Base-by-base conservation (phyloP, 805 yeast genomes). In the Komagataella pastoris region DNA sequence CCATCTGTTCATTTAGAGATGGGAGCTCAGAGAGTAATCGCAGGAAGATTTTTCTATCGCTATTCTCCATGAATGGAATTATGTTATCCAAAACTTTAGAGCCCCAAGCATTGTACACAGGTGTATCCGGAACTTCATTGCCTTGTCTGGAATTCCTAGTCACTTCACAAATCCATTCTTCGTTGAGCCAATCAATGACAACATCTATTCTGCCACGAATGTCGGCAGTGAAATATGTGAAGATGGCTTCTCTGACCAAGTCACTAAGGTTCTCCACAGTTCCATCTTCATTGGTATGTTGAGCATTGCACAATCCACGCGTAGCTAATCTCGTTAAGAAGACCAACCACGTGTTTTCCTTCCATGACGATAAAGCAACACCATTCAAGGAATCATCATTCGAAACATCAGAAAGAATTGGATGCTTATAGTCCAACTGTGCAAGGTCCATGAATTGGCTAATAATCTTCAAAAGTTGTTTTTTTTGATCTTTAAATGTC, bases 121-220 rank as follows among this genome's bases (percentile, higher is more conserved):
- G 80, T 0, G 79, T 73, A 7, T 58, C 58, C n/a, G 58, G 60
- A 12, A 55, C 52, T 24, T 61, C 55, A 6, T 54, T 55, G n/a
- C 56, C 56, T 48, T 51, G 56, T 23, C 50, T 51, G 17, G 50
- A 48, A 6, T 50, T 55, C 24, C 54, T 58, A 6, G 58, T 62
- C 56, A 53, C 53, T 60, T 83, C 86, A 49, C 79, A 71, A 67
- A 79, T 82, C 95, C 97, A 93, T 65, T 93, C 99, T 66, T 93
- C 99, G 59, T 85, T 90, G 52, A 93, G 69, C 99, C 99, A 93
- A 55, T 85, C 89, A 44, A 91, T 80, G 17, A 88, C 81, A 43
- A 83, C 67, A 53, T 87, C 95, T 10, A 90, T 74, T 43, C 91
- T 71, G 7, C 71, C 72, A 52, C 84, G 84, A 58, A 90, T 81